These are phyloP conservation scores for Pseudonitzschia pungens DNA, from an alignment of 108 stramenopile species.

Conservation along the genomic window DNA sequence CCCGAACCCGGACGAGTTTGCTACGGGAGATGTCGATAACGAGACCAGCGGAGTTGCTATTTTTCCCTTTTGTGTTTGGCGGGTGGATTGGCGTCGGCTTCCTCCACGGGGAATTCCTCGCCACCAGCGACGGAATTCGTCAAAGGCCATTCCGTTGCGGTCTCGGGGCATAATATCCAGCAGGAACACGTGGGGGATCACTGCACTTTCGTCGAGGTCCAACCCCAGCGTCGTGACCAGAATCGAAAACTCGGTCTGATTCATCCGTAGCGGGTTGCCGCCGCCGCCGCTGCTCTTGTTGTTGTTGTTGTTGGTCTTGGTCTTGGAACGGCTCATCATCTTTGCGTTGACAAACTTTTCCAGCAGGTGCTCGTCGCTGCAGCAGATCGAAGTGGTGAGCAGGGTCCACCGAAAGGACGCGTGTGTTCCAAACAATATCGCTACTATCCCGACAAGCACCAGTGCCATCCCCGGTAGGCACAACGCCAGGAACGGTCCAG, in stretches of 20 bases:
- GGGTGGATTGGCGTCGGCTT: background rate
- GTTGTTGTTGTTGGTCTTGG: background rate
- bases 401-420: conserved; percentile 30
- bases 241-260: conserved; percentile 36
- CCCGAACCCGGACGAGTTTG: no score
- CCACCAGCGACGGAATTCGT: conserved; percentile 3
- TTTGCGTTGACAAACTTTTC: conserved; percentile 22
- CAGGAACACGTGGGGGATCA: background rate
- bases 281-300: background rate
- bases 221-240: conserved; percentile 45
- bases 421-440: conserved; percentile 35
- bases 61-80: no score
- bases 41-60: no score
- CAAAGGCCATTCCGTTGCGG: background rate
- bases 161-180: background rate
- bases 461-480: conserved; percentile 26
- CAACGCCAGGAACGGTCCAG: background rate
- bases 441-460: conserved; percentile 35
- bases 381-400: conserved; percentile 31
- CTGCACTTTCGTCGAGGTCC: conserved; percentile 44
- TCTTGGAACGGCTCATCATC: background rate
- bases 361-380: conserved; percentile 42
- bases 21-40: no score
- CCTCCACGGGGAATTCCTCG: background rate
- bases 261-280: conserved; percentile 2